A percentile compares a stretch with the other conserved stretches of the same genome.
Evolutionary conservation across 2,329 filamentous ascomycete species (phyloP).

Genomic region (Cadophora malorum): DNA sequence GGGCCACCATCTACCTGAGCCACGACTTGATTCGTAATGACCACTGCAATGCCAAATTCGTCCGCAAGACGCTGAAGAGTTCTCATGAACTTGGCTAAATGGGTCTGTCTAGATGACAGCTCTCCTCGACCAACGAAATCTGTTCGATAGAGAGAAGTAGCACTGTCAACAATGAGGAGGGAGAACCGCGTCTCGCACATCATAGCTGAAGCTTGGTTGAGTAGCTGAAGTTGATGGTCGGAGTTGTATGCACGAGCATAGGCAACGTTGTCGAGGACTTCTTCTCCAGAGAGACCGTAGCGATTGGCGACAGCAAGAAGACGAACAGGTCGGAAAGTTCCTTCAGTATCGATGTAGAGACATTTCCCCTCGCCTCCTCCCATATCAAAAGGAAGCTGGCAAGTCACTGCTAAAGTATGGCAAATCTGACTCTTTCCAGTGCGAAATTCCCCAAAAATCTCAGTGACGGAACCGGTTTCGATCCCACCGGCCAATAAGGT

Average conservation of each 20-base stretch:
- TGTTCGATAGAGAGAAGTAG: constrained; percentile 92
- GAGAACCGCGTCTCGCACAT: constrained; percentile 99
- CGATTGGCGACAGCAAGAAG: constrained; percentile 90
- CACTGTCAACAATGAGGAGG: constrained; percentile 92
- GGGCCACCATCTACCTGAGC: constrained; percentile 97
- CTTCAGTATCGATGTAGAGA: constrained; percentile 97
- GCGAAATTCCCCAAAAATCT: constrained; percentile 97
- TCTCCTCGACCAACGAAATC: constrained; percentile 98
- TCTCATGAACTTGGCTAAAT: constrained; percentile 88
- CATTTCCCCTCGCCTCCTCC: constrained; percentile 98
- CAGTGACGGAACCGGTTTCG: constrained; percentile 96
- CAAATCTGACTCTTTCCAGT: constrained; percentile 99
- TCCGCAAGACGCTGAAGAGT: constrained; percentile 79
- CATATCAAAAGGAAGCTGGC: constrained; percentile 98
- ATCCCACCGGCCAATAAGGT: constrained; percentile 93
- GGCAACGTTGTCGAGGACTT: constrained; percentile 97
- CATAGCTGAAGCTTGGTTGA: constrained; percentile 96
- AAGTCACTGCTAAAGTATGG: constrained; percentile 97
- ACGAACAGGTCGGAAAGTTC: constrained; percentile 92
- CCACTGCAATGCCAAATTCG: constrained; percentile 94
- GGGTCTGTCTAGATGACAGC: constrained; percentile 89
- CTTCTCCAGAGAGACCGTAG: constrained; percentile 93
- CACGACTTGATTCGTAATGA: constrained; percentile 98
- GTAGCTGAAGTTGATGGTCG: constrained; percentile 92
- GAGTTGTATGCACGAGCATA: constrained; percentile 99